These are phyloP conservation scores for Daldinia decipiens DNA, from an alignment of 495 filamentous ascomycete species.

Conservation along the genomic window DNA sequence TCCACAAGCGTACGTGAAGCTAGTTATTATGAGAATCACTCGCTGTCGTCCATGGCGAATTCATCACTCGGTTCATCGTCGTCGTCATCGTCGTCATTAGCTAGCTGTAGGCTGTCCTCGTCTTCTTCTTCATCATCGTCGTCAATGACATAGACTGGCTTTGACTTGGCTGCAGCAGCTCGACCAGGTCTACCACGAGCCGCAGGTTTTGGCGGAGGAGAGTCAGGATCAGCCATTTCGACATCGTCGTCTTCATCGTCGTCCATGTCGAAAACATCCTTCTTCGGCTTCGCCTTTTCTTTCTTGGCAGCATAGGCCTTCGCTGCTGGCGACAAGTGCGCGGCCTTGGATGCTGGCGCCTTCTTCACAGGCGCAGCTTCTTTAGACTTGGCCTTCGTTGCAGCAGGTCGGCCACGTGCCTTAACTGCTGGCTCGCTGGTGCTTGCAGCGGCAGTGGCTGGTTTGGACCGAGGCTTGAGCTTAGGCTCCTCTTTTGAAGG, in stretches of 20 bases:
- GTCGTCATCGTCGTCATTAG: constrained; percentile 48
- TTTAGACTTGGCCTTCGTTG: constrained; percentile 58
- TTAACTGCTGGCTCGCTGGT: constrained; percentile 53
- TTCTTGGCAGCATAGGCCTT: constrained; percentile 84
- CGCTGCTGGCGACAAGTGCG: constrained; percentile 74
- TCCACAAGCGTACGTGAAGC: neutral
- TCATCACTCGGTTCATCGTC: constrained; percentile 35
- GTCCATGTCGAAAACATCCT: constrained; percentile 55
- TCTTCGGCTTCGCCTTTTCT: constrained; percentile 68
- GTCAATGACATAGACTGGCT: constrained; percentile 53
- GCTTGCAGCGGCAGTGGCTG: constrained; percentile 45
- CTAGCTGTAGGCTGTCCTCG: constrained; percentile 41
- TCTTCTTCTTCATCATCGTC: constrained; percentile 59
- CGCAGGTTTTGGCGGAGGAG: constrained; percentile 54
- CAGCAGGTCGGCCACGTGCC: constrained; percentile 59
- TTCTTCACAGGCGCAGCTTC: constrained; percentile 51
- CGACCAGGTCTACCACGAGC: constrained; percentile 57
- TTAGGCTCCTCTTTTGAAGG: constrained; percentile 52
- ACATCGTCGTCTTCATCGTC: constrained; percentile 56
- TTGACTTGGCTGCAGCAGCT: constrained; percentile 56
- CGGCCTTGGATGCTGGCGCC: constrained; percentile 46
- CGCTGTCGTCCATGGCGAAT: constrained; percentile 51
- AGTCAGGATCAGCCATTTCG: constrained; percentile 53
- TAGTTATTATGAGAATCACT: constrained; percentile 27
- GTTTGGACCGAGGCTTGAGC: constrained; percentile 53